A percentile compares a stretch with the other conserved stretches of the same genome.
Conservation (phyloP, 441 rosid genomes). For the Erodium moschatum region DNA sequence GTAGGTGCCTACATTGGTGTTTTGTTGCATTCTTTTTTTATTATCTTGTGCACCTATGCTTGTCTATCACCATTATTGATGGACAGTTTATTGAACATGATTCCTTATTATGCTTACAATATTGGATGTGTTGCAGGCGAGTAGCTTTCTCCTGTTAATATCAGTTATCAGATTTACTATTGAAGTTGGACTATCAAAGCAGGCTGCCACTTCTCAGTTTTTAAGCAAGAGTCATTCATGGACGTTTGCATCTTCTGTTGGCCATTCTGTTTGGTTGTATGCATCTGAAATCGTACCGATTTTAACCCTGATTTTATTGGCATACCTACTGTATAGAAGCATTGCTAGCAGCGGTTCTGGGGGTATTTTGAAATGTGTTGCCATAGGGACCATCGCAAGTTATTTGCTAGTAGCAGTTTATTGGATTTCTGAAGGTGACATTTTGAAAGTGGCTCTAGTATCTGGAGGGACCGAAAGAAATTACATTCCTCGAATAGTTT, state of each 20-base stretch:
- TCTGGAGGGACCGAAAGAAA: conserved; percentile 38
- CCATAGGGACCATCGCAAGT: conserved; percentile 43
- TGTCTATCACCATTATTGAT: not conserved
- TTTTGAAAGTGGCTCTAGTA: conserved; percentile 29
- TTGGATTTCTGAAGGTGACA: conserved; percentile 59
- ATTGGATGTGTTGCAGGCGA: conserved; percentile 48
- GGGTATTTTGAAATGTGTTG: conserved; percentile 41
- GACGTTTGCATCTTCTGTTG: conserved; percentile 51
- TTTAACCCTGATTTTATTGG: conserved; percentile 39
- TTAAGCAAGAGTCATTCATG: conserved; percentile 64
- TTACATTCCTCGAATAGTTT: conserved; percentile 51
- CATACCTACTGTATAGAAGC: conserved; percentile 36
- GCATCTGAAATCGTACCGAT: conserved; percentile 51
- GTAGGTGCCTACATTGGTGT: conserved; percentile 35
- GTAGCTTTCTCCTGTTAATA: conserved; percentile 50
- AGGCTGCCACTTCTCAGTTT: conserved; percentile 85
- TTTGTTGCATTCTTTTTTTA: conserved; percentile 2
- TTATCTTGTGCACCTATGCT: conserved; percentile 12
- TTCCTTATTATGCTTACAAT: conserved; percentile 25
- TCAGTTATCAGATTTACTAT: conserved; percentile 63
- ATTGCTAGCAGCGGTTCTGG: conserved; percentile 21
- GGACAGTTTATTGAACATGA: not conserved
- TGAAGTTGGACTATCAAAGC: conserved; percentile 84
- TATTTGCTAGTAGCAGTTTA: conserved; percentile 60
- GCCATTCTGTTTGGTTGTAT: conserved; percentile 44